A percentile compares a stretch with the other conserved stretches of the same genome.
These are phyloP conservation scores for Buxus sempervirens DNA, from an alignment of 164 flowering plant species.

Conservation along the genomic window DNA sequence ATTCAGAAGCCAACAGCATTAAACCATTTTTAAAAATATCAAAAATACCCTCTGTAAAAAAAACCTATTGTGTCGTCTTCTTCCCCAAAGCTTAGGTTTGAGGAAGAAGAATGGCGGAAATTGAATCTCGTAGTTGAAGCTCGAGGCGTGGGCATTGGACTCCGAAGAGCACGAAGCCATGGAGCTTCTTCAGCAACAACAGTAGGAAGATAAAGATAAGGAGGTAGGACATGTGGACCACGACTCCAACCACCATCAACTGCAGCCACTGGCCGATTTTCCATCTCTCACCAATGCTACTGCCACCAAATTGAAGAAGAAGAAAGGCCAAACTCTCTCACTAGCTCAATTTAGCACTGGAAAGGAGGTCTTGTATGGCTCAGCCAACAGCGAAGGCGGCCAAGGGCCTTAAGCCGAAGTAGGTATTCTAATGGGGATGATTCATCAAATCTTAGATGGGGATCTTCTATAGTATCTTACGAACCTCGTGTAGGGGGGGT, in stretches of 20 bases:
- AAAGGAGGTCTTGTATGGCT: constrained; percentile 17
- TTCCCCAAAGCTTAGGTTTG: too few relatives aligned
- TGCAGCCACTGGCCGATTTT: constrained; percentile 40
- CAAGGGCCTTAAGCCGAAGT: constrained; percentile 30
- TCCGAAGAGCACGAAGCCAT: constrained; percentile 62
- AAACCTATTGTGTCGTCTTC: too few relatives aligned
- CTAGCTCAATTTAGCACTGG: constrained; percentile 59
- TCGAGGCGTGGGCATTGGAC: constrained; percentile 83
- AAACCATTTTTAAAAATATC: too few relatives aligned
- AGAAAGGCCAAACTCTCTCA: constrained; percentile 62
- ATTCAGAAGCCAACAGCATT: too few relatives aligned
- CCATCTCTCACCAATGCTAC: constrained; percentile 73
- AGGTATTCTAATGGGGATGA: constrained; percentile 34
- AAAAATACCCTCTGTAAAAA: too few relatives aligned
- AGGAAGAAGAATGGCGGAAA: constrained; percentile 53
- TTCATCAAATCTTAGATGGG: constrained; percentile 39
- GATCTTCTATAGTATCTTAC: constrained; percentile 38
- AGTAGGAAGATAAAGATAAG: neutral
- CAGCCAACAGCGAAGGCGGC: constrained; percentile 28
- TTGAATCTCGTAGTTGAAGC: constrained; percentile 65
- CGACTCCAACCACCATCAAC: neutral
- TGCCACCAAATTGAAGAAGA: constrained; percentile 71
- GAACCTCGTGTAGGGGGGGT: constrained; percentile 27
- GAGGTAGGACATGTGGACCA: neutral
- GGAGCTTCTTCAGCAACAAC: constrained; percentile 34